A percentile compares a stretch with the other conserved stretches of the same genome.
Evolutionary conservation across 495 filamentous ascomycete species (phyloP).

Genomic region (Astrothelium subdiscretum): DNA sequence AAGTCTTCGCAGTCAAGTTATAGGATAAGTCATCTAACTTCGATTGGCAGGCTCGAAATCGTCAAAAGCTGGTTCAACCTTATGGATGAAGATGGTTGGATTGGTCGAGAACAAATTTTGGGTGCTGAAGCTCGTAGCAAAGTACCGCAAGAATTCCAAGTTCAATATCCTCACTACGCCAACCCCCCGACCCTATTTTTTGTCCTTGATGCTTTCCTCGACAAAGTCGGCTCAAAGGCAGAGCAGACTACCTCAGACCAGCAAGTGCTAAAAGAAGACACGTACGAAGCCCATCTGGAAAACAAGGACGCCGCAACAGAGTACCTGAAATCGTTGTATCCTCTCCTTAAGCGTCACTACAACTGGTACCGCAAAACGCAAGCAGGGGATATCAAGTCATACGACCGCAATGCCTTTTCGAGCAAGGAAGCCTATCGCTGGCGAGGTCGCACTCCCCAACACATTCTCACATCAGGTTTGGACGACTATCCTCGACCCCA

Average conservation of each 20-base stretch:
- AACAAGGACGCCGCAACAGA: conserved; percentile 56
- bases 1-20: conserved; percentile 18
- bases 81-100: conserved; percentile 97
- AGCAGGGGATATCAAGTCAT: conserved; percentile 76
- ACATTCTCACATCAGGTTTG: conserved; percentile 84
- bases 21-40: not conserved
- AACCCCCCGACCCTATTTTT: conserved; percentile 97
- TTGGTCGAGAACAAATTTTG: conserved; percentile 91
- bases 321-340: conserved; percentile 75
- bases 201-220: conserved; percentile 68
- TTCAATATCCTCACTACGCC: conserved; percentile 94
- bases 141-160: conserved; percentile 88
- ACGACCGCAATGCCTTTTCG: conserved; percentile 78
- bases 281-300: conserved; percentile 49
- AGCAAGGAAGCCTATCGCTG: conserved; percentile 87
- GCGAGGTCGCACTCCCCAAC: conserved; percentile 77
- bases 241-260: conserved; percentile 7
- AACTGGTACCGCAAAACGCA: conserved; percentile 92
- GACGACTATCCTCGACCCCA: conserved; percentile 94
- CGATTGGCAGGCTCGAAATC: conserved; percentile 54
- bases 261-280: conserved; percentile 13
- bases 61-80: conserved; percentile 91
- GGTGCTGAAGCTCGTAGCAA: conserved; percentile 92
- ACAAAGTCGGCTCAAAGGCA: conserved; percentile 48
- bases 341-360: conserved; percentile 84